Conservation (phyloP, 139 green algal genomes). For the Chlamydomonas sphaeroides region DNA sequence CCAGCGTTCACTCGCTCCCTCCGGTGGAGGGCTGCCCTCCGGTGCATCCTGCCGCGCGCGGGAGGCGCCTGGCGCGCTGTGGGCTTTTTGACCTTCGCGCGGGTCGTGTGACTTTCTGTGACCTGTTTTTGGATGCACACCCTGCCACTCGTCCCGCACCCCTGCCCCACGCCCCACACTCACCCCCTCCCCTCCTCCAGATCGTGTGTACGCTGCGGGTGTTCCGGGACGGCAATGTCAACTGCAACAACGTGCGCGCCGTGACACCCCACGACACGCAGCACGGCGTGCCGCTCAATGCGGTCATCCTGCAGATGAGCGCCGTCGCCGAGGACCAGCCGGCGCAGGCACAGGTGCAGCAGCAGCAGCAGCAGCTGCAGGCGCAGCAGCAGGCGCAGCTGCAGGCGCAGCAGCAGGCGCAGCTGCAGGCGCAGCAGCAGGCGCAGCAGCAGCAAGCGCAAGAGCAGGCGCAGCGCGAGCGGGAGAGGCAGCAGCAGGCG, state of each 20-base stretch:
- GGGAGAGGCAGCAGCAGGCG: too few species aligned
- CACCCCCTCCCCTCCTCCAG: too few species aligned
- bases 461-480: not conserved
- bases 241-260: slow-evolving; percentile 41
- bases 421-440: not conserved
- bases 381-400: not conserved
- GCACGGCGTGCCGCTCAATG: slow-evolving; percentile 44
- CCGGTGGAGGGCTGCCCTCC: too few species aligned
- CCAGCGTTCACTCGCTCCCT: too few species aligned
- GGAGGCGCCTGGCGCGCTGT: too few species aligned
- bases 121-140: too few species aligned
- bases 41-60: too few species aligned
- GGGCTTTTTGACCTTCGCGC: too few species aligned
- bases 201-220: slow-evolving; percentile 46
- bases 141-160: too few species aligned
- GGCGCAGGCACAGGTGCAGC: not conserved
- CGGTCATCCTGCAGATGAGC: slow-evolving; percentile 56
- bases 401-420: not conserved
- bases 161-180: too few species aligned
- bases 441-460: not conserved
- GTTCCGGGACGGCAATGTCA: not conserved
- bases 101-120: too few species aligned
- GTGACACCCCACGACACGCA: slow-evolving; percentile 42
- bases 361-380: not conserved
- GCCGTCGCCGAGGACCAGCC: not conserved